These are phyloP conservation scores for Ganoderma resinaceum DNA, from an alignment of 1,284 basidiomycete species.

Conservation along the genomic window DNA sequence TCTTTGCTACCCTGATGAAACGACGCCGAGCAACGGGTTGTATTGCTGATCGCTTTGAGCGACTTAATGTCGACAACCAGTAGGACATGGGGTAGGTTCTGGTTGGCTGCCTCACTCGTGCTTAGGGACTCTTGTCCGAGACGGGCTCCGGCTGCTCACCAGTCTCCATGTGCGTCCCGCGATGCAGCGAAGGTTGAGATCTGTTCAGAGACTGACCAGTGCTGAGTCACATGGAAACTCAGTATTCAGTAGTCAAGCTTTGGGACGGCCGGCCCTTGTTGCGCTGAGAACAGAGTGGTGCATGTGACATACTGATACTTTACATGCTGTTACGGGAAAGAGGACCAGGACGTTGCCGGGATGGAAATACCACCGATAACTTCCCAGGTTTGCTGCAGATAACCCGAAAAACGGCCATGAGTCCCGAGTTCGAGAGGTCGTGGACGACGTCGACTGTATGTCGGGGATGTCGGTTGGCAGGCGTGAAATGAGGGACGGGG, in stretches of 20 bases:
- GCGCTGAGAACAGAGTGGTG: background rate
- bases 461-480: background rate
- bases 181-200: background rate
- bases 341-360: background rate
- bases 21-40: no score
- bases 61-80: no score
- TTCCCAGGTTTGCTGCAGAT: background rate
- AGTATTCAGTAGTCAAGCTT: background rate
- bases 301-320: constrained; percentile 1
- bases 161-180: background rate
- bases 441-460: background rate
- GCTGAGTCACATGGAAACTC: background rate
- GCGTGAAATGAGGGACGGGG: background rate
- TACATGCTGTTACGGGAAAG: background rate
- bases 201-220: background rate
- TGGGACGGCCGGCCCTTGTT: background rate
- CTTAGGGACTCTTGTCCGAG: no score
- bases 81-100: no score
- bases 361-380: background rate
- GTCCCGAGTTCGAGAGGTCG: background rate
- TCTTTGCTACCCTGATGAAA: background rate
- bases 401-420: background rate
- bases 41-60: no score
- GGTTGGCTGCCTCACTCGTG: no score
- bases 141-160: background rate